Evolutionary conservation across 2,329 filamentous ascomycete genomes (phyloP).

Genomic region (Colletotrichum tabaci): DNA sequence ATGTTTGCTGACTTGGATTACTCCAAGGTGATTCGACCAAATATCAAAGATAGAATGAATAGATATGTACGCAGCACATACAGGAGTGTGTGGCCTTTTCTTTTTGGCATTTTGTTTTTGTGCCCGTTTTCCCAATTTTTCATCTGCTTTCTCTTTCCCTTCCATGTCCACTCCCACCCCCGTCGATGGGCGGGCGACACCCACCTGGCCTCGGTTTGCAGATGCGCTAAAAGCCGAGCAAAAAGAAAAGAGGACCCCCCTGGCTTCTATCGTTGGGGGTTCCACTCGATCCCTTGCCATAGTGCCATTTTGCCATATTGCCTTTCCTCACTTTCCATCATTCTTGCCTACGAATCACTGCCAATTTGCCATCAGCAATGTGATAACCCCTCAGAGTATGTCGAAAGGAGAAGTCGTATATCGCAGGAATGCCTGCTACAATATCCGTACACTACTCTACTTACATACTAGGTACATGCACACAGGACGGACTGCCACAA

Average conservation of each 20-base stretch:
- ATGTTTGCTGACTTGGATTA: neutral
- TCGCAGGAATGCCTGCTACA: neutral
- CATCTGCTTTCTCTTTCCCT: slow-evolving; percentile 10
- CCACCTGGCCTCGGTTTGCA: slow-evolving; percentile 25
- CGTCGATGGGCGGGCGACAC: neutral
- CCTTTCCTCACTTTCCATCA: slow-evolving; percentile 4
- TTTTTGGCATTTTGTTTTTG: slow-evolving; percentile 21
- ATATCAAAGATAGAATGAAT: neutral
- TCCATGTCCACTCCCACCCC: slow-evolving; percentile 8
- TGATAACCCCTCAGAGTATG: neutral
- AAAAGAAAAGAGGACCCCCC: slow-evolving; percentile 9
- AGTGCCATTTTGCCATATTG: neutral
- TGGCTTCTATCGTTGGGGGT: slow-evolving; percentile 9
- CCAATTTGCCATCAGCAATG: neutral
- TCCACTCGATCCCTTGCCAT: slow-evolving; percentile 5
- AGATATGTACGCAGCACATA: no score
- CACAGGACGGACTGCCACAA: neutral
- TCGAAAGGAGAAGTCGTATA: neutral
- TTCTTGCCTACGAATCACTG: slow-evolving; percentile 1
- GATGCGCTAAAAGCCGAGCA: slow-evolving; percentile 35
- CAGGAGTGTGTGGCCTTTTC: neutral
- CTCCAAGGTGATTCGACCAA: neutral
- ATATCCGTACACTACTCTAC: no score
- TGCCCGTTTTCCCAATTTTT: slow-evolving; percentile 34
- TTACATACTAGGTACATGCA: no score